Base-by-base conservation (phyloP, 345 rosid genomes). In the Corchorus capsularis region DNA sequence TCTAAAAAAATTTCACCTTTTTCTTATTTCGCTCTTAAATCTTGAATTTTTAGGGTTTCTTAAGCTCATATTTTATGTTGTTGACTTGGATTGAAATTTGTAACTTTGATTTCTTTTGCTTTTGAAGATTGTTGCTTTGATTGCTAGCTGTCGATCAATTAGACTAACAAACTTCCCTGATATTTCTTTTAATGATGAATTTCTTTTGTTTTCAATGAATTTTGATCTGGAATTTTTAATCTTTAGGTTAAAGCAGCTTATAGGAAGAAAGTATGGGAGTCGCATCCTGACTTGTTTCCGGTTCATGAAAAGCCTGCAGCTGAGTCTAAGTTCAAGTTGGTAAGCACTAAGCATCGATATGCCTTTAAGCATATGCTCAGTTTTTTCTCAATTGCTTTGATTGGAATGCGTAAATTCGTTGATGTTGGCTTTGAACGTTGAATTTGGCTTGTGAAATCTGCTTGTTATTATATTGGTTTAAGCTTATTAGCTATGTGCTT, bases 251-350 rank as follows among this genome's bases (percentile, higher is more conserved):
- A 90, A 83, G 98, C 85, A 71, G 97, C 99, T 70, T 93, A 88
- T 79, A 86, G 77, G 83, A 92, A 84, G 83, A 93, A 88, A 84
- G 97, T 90, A 73, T 92, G 94, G 94, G 93, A 93, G 54, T 90
- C 89, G 17, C 98, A 93, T 79, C 99, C 98, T 75, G 99, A 95
- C 80, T 88, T 84, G 49, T 91, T 95, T 78, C 96, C 99, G 0
- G 66, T 75, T 74, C 88, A 86, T 47, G 91, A 89, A 68, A 95
- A 92, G 83, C 80, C 65, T 12, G 54, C 37, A 52, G 99, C 94
- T 0, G 99, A 93, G 83, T 95, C 96, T 61, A 81, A 73, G 79
- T 95, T 95, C 86, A 95, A 95, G 85, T 75, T 80, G 83, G 97
- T 89, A 34, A 45, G 82, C 67, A 14, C 5, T 89, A 34, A 45